Conservation (phyloP, 1,139 yeast species). For the Suhomyces bribrorum region DNA sequence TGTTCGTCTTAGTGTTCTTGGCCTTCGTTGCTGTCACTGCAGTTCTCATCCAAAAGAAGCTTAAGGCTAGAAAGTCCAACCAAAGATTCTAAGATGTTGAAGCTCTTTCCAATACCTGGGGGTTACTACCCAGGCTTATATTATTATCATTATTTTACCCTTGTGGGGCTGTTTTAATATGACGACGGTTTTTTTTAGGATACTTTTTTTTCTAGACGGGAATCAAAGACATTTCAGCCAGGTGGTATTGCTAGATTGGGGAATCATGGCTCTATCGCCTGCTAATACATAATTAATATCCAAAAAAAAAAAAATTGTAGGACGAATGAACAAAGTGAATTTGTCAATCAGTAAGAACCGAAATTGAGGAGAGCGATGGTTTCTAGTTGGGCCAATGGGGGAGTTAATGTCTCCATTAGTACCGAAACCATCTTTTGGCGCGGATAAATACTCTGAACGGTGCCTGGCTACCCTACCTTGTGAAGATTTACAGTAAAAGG, state of each 20-base stretch:
- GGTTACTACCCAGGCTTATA: background rate
- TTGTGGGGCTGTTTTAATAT: background rate
- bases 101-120: background rate
- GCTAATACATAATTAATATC: constrained; percentile 9
- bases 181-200: constrained; percentile 10
- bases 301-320: background rate
- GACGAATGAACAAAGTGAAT: no score
- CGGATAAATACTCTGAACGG: no score
- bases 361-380: no score
- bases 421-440: no score
- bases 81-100: constrained; percentile 45
- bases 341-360: no score
- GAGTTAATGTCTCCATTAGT: no score
- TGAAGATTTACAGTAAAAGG: no score
- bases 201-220: constrained; percentile 9
- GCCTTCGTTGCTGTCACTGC: constrained; percentile 40
- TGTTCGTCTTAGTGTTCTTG: constrained; percentile 48
- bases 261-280: constrained; percentile 10
- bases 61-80: constrained; percentile 47
- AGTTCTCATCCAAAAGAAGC: constrained; percentile 38
- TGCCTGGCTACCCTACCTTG: no score
- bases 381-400: no score
- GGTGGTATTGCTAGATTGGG: constrained; percentile 11
- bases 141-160: constrained; percentile 5
- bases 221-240: constrained; percentile 12